Base-by-base conservation (phyloP, 768 basidiomycete genomes). In the Chiua virens region DNA sequence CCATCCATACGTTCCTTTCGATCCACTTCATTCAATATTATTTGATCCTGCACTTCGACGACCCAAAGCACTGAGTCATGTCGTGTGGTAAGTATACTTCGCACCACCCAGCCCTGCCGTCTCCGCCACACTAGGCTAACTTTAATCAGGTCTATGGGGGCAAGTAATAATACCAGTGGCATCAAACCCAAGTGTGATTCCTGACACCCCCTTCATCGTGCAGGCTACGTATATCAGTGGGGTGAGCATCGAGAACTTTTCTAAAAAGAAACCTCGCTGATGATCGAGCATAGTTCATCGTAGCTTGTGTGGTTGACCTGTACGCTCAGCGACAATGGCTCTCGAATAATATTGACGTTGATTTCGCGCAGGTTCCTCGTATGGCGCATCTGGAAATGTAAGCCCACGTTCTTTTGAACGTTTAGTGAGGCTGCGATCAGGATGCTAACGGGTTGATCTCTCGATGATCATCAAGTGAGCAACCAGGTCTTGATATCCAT, bases 321-420 rank as follows among this genome's bases (percentile, higher is more conserved):
- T 49, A 32, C 15, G 55, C 17, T 32, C 6, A 8, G 25, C 22
- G 4, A 30, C 17, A 18, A 11, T 37, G 0, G 8, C n/a, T 21
- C n/a, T 25, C n/a, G 21, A 32, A 30, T 2, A 17, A 15, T 20
- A n/a, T 32, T 42, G 11, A 52, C 3, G 4, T 7, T 23, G 17
- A n/a, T 6, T 30, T 20, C 41, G 15, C 30, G 20, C 40, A 60
- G 59, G 10, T 57, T 43, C 36, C 61, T 57, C 23, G 28, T 61
- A 25, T 60, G 59, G 59, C 59, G 59, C 18, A 50, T 61, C 18
- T 53, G 55, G 55, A 51, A 52, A 44, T 21, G 59, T 60, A 42
- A 51, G 59, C 28, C 9, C 27, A 21, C 20, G n/a, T n/a, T n/a
- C n/a, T n/a, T n/a, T n/a, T n/a, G n/a, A 30, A 30, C 28, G 9